A percentile compares a stretch with the other conserved stretches of the same genome.
Conservation (phyloP, 2,329 filamentous ascomycete genomes). For the Arthrobotrys iridis region DNA sequence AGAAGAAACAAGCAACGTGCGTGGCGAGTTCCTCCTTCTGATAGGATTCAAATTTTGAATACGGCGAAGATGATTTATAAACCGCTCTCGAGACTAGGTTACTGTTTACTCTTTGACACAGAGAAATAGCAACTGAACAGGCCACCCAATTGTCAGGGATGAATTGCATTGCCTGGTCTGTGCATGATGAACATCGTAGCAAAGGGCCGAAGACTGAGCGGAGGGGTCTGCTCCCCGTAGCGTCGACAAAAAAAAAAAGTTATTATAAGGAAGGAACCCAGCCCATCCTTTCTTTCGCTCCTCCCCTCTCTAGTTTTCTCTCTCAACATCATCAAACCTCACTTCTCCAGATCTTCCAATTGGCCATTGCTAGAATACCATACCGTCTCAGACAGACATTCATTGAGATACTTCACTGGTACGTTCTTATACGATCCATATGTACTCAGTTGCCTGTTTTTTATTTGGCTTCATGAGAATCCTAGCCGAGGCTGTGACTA, state of each 20-base stretch:
- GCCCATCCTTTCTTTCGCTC: neutral
- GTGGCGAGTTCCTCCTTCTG: constrained; percentile 49
- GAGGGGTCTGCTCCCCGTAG: neutral
- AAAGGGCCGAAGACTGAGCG: neutral
- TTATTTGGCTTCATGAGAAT: neutral
- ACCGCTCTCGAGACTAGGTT: constrained; percentile 13
- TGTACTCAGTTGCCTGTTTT: too few species aligned
- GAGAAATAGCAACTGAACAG: neutral
- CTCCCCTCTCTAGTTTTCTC: neutral
- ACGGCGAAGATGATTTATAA: too few species aligned
- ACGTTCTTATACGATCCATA: too few species aligned
- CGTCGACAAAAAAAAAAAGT: constrained; percentile 22
- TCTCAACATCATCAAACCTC: neutral
- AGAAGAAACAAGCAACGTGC: too few species aligned
- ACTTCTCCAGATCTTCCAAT: neutral
- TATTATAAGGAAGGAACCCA: constrained; percentile 31
- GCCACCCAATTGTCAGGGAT: constrained; percentile 32
- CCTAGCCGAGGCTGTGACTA: constrained; percentile 7
- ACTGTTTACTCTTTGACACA: too few species aligned
- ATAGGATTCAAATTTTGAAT: neutral
- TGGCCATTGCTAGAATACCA: neutral
- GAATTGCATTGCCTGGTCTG: constrained; percentile 26
- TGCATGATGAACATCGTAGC: constrained; percentile 25
- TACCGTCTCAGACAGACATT: constrained; percentile 27
- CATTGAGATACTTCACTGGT: constrained; percentile 38